Conservation (phyloP, 2,329 filamentous ascomycete species). For the Hortaea werneckii region DNA sequence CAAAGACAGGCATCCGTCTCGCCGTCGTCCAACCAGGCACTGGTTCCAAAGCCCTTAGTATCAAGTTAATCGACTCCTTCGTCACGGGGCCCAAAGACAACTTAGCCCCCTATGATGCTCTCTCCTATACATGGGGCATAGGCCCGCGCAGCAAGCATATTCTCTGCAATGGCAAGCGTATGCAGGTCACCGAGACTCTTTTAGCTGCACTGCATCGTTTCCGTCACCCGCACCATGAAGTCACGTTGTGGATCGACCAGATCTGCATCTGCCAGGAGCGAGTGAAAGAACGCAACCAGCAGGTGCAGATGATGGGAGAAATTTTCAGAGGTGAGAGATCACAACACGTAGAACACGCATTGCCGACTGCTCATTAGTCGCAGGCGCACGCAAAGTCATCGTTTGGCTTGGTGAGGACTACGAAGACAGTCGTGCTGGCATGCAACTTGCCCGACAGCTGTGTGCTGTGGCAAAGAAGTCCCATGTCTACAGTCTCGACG, state of each 20-base stretch:
- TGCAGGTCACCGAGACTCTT: constrained; percentile 17
- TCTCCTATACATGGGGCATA: constrained; percentile 22
- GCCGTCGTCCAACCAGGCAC: constrained; percentile 16
- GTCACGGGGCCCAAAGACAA: constrained; percentile 11
- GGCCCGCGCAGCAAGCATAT: constrained; percentile 14
- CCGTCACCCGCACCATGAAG: constrained; percentile 9
- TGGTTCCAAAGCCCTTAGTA: constrained; percentile 16
- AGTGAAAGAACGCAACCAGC: constrained; percentile 19
- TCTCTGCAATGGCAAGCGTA: constrained; percentile 17
- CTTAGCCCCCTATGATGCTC: constrained; percentile 16
- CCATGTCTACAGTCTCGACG: constrained; percentile 5
- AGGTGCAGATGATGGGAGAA: constrained; percentile 23
- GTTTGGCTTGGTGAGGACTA: constrained; percentile 23
- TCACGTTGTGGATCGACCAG: constrained; percentile 22
- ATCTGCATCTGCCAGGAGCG: constrained; percentile 23
- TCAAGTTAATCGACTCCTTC: constrained; percentile 18
- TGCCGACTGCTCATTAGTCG: no score
- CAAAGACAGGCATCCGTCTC: constrained; percentile 20
- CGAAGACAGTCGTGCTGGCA: constrained; percentile 18
- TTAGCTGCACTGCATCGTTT: constrained; percentile 20
- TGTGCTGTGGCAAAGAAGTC: constrained; percentile 11
- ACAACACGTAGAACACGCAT: no score
- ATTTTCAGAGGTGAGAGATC: constrained; percentile 14
- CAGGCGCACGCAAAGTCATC: constrained; percentile 15
- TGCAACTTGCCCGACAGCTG: constrained; percentile 20